Base-by-base conservation (phyloP, 2,329 filamentous ascomycete genomes). In the Ceratocystis huliohia region DNA sequence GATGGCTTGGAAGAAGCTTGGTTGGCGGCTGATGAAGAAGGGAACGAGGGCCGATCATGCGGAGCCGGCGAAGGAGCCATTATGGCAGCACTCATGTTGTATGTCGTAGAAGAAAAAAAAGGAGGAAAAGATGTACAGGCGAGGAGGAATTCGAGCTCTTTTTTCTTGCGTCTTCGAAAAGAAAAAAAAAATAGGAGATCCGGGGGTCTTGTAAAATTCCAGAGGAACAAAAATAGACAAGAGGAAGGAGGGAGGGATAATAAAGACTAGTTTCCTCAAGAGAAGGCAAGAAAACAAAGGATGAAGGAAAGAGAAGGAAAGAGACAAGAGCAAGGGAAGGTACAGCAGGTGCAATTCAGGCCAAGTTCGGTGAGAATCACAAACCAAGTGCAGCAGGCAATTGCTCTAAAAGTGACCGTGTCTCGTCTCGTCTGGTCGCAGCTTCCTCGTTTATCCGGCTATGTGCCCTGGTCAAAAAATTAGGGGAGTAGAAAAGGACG, bases 31-130 rank as follows among this genome's bases (percentile, higher is more conserved):
- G 59, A 61, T 44, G 66, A 78, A 72, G 80, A 63, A 63, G 67
- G 76, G 71, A 82, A 83, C n/a, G 80, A 78, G 68, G 82, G 77
- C 74, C 84, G 79, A 74, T 87, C 84, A 74, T 86, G 84, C 70
- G 84, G 84, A 76, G 84, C 84, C 73, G 84, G 84, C 74, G 84
- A 86, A 70, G 84, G 84, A 73, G 82, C 84, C 84, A 87, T 86
- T 74, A 87, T 82, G 75, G 83, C 84, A 74, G 84, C 80, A 78
- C 84, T 87, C 84, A 87, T 87, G 74, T 72, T 85, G 74, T 45
- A 61, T 37, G 61, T 61, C 33, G 28, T 37, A 33, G 22, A 37
- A 41, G 22, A 33, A 61, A 62, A 46, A 33, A 41, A 33, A 37
- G 65, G 44, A 44, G 64, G 41, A 66, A 57, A 41, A 41, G 37